Percentiles rank a stretch among this genome's conserved stretches.
These are phyloP conservation scores for Tolypocladium tropicale DNA, from an alignment of 2,329 filamentous ascomycete species.

Conservation along the genomic window DNA sequence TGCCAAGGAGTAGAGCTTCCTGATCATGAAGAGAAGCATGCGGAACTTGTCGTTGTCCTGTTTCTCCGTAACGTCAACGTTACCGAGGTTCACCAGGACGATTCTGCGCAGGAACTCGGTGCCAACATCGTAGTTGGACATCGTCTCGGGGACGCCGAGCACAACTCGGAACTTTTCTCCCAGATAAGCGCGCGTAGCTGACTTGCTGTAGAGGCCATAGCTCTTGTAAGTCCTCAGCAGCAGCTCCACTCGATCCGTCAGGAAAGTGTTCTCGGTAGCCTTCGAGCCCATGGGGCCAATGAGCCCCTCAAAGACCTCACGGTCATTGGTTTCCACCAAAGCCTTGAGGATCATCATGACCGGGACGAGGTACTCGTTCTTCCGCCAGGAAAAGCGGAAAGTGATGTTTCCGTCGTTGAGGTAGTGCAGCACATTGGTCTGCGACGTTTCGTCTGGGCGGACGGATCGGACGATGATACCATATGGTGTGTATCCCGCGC, in stretches of 20 bases:
- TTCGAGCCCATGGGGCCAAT: conserved; percentile 69
- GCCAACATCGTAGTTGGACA: conserved; percentile 81
- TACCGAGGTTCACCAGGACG: conserved; percentile 84
- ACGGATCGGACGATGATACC: conserved; percentile 89
- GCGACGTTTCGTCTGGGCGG: conserved; percentile 92
- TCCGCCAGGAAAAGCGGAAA: conserved; percentile 95
- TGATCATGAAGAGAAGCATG: conserved; percentile 88
- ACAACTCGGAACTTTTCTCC: conserved; percentile 88
- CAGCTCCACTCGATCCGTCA: conserved; percentile 89
- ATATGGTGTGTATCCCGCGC: conserved; percentile 75
- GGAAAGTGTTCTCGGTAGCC: conserved; percentile 77
- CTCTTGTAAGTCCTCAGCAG: conserved; percentile 87
- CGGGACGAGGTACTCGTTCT: conserved; percentile 92
- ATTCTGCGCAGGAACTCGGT: conserved; percentile 85
- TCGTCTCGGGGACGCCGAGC: conserved; percentile 70
- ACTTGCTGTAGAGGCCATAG: conserved; percentile 73
- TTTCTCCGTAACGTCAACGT: conserved; percentile 68
- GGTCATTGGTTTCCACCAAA: conserved; percentile 88
- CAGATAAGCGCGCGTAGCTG: conserved; percentile 74
- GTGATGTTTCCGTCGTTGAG: conserved; percentile 92
- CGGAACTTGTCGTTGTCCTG: conserved; percentile 91
- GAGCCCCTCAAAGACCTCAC: conserved; percentile 90
- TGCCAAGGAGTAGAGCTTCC: conserved; percentile 88
- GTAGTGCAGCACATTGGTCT: conserved; percentile 96
- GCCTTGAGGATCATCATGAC: conserved; percentile 97